These are phyloP conservation scores for Pyrrhoderma noxium DNA, from an alignment of 1,284 basidiomycete species.

Conservation along the genomic window DNA sequence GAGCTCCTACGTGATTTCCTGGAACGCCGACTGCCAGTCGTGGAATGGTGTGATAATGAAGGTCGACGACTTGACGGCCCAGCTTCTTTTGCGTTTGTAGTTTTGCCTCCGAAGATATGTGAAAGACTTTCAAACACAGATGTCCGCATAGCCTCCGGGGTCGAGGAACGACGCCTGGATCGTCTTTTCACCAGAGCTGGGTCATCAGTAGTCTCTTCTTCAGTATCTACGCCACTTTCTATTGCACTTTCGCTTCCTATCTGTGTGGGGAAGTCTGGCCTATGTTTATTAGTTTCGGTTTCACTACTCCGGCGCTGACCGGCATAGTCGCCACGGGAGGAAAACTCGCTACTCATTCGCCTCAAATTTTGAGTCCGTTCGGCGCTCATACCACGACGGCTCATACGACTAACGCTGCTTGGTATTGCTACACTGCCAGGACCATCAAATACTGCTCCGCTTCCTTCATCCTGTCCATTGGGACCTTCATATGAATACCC, in stretches of 20 bases:
- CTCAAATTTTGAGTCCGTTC: conserved; percentile 25
- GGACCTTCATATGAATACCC: conserved; percentile 48
- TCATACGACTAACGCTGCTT: conserved; percentile 73
- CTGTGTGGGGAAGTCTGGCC: conserved; percentile 6
- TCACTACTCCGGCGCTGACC: conserved; percentile 22
- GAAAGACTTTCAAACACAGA: conserved; percentile 65
- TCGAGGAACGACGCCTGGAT: conserved; percentile 10
- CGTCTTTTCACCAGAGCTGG: conserved; percentile 11
- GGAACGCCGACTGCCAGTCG: conserved; percentile 45
- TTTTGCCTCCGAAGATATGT: conserved; percentile 52
- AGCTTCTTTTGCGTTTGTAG: conserved; percentile 31
- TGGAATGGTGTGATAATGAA: conserved; percentile 52
- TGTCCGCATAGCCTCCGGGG: conserved; percentile 25
- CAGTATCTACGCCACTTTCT: conserved; percentile 16
- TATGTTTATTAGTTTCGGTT: conserved; percentile 19
- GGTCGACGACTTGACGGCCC: conserved; percentile 35
- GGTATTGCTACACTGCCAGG: conserved; percentile 65
- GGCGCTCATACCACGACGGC: conserved; percentile 41
- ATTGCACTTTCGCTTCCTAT: conserved; percentile 2
- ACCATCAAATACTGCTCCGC: conserved; percentile 68
- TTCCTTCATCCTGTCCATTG: conserved; percentile 27
- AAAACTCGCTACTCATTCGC: conserved; percentile 44
- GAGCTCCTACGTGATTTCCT: conserved; percentile 37
- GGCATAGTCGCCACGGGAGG: conserved; percentile 25
- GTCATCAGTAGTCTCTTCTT: conserved; percentile 22